phyloP scores from a whole-genome alignment of 805 yeast species.

The Yamadazyma takamatsuzukensis region DNA sequence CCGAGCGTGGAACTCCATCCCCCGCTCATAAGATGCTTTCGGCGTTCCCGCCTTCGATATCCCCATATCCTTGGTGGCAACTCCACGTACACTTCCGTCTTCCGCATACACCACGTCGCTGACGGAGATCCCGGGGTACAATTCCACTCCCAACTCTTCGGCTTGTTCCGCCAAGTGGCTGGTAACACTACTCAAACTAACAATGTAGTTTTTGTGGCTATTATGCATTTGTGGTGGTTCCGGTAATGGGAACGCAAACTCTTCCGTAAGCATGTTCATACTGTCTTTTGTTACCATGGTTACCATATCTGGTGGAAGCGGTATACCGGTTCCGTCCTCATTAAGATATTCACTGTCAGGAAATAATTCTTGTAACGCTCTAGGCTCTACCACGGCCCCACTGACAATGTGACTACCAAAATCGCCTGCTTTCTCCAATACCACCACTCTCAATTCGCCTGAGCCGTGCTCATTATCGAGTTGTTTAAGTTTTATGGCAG shows the following conservation, averaged over 20 bases:
- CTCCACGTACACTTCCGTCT: constrained; percentile 66
- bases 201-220: constrained; percentile 78
- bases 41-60: constrained; percentile 71
- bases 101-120: constrained; percentile 65
- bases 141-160: constrained; percentile 89
- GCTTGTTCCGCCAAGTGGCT: constrained; percentile 84
- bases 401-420: constrained; percentile 90
- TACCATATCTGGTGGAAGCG: constrained; percentile 71
- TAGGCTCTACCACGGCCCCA: constrained; percentile 93
- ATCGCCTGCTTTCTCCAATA: constrained; percentile 88
- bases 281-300: constrained; percentile 75
- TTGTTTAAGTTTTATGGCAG: constrained; percentile 88
- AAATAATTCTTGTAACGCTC: constrained; percentile 79
- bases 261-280: constrained; percentile 64
- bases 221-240: constrained; percentile 92
- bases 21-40: constrained; percentile 83
- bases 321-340: constrained; percentile 55
- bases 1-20: constrained; percentile 94
- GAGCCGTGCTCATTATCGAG: constrained; percentile 62
- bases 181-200: constrained; percentile 75
- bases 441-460: constrained; percentile 77
- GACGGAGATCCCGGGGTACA: constrained; percentile 88
- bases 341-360: constrained; percentile 56
- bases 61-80: constrained; percentile 94
- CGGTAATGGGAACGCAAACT: constrained; percentile 68